Evolutionary conservation across 108 stramenopile species (phyloP).

Genomic region (Parietichytrium sp.): DNA sequence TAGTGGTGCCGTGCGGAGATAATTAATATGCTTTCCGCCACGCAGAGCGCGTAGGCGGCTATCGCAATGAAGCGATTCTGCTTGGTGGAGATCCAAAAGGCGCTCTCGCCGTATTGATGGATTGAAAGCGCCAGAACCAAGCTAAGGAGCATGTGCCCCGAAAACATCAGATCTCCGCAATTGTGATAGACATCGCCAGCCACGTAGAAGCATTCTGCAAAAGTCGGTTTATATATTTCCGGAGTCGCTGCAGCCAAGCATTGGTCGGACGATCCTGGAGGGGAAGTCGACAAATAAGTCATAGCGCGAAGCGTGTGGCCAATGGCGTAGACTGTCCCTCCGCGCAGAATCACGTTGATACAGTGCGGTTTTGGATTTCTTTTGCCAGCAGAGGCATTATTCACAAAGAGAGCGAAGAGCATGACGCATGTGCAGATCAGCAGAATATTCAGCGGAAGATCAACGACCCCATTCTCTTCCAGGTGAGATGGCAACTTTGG

Average conservation of each 20-base stretch:
- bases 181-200: constrained; percentile 23
- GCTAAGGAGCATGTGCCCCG: constrained; percentile 17
- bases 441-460: neutral
- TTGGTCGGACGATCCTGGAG: neutral
- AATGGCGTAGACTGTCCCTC: neutral
- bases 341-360: neutral
- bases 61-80: neutral
- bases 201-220: neutral
- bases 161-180: constrained; percentile 34
- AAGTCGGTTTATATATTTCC: neutral
- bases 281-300: neutral
- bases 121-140: neutral
- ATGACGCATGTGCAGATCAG: neutral
- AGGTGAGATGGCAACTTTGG: neutral
- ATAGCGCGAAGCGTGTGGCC: neutral
- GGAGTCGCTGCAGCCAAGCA: neutral
- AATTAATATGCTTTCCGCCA: neutral
- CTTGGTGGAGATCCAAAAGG: constrained; percentile 27
- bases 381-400: neutral
- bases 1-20: constrained; percentile 1
- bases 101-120: neutral
- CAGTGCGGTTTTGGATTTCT: constrained; percentile 3
- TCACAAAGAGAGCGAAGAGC: constrained; percentile 12
- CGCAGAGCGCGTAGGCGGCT: neutral
- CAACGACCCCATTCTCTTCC: neutral